phyloP scores from a whole-genome alignment of 225 moss, liverwort and hornwort species.

The Physcomitrellopsis africana region DNA sequence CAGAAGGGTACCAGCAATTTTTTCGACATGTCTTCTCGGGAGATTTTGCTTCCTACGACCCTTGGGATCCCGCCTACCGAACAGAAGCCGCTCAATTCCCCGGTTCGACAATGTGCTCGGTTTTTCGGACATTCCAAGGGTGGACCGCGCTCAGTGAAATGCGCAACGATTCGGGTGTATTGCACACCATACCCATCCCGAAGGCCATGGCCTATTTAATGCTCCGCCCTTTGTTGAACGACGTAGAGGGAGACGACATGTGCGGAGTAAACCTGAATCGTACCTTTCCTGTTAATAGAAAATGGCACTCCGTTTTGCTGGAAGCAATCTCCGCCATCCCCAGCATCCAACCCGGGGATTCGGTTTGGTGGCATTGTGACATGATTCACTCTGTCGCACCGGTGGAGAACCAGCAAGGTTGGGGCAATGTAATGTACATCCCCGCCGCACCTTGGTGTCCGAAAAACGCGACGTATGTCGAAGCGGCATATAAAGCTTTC shows the following conservation, averaged over 20 bases:
- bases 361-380: constrained; percentile 54
- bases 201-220: constrained; percentile 42
- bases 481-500: constrained; percentile 23
- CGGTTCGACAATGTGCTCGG: constrained; percentile 52
- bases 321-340: constrained; percentile 40
- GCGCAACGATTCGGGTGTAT: constrained; percentile 32
- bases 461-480: constrained; percentile 34
- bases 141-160: constrained; percentile 48
- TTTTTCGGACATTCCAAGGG: constrained; percentile 50
- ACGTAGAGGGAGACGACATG: constrained; percentile 39
- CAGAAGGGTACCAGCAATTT: constrained; percentile 42
- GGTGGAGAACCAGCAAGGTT: constrained; percentile 35
- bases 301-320: constrained; percentile 33
- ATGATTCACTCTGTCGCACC: constrained; percentile 41
- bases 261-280: constrained; percentile 49
- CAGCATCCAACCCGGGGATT: constrained; percentile 37
- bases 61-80: constrained; percentile 44
- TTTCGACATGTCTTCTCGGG: constrained; percentile 33
- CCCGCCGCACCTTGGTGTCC: constrained; percentile 39
- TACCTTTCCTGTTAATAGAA: constrained; percentile 29
- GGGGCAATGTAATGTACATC: constrained; percentile 50
- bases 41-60: constrained; percentile 35
- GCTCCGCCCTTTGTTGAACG: constrained; percentile 38
- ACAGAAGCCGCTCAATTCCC: constrained; percentile 38
- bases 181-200: constrained; percentile 46